These are phyloP conservation scores for Tillandsia fasciculata DNA, from an alignment of 176 grass and related monocot genomes.

Conservation along the genomic window DNA sequence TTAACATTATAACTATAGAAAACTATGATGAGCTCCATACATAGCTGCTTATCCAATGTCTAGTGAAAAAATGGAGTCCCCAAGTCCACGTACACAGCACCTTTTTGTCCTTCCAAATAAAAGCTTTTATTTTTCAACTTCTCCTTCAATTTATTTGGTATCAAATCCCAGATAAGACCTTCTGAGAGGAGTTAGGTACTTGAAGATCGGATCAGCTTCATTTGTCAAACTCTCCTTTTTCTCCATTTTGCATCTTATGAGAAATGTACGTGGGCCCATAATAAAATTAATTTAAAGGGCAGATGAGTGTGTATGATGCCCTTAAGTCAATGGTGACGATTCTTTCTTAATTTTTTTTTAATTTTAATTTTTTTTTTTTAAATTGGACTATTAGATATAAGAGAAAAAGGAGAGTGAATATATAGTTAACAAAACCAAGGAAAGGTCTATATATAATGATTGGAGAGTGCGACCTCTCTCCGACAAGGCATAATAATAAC, in stretches of 20 bases:
- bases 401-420: background rate
- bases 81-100: too few relatives aligned
- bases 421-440: background rate
- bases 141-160: too few relatives aligned
- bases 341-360: background rate
- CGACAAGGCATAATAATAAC: constrained; percentile 1
- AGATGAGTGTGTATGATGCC: background rate
- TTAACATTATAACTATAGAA: too few relatives aligned
- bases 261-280: background rate
- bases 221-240: background rate
- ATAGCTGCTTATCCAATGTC: too few relatives aligned
- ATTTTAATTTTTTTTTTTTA: background rate
- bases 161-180: background rate
- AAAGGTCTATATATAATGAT: background rate
- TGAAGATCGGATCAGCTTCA: background rate
- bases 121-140: too few relatives aligned
- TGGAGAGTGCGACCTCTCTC: background rate
- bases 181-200: background rate
- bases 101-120: too few relatives aligned
- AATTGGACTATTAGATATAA: background rate
- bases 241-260: background rate
- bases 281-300: background rate
- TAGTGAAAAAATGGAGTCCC: too few relatives aligned
- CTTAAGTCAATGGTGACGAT: background rate
- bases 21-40: too few relatives aligned